Conservation (phyloP, 1,284 basidiomycete genomes). For the Rhodofomes roseus region DNA sequence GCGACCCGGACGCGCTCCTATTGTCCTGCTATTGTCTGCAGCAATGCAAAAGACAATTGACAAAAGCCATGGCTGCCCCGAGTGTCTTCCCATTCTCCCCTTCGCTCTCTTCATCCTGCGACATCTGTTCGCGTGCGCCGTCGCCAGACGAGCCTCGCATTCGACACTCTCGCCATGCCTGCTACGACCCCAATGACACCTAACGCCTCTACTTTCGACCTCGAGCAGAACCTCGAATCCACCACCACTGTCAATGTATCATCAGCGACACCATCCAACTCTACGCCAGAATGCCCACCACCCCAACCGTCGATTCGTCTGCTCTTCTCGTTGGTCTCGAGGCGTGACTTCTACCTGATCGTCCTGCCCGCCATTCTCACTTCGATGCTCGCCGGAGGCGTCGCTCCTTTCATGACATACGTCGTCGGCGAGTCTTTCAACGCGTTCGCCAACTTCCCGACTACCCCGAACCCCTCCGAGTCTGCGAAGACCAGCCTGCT, state of each 20-base stretch:
- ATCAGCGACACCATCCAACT: conserved; percentile 13
- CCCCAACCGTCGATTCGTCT: conserved; percentile 50
- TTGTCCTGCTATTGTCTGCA: conserved; percentile 10
- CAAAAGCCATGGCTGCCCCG: conserved; percentile 28
- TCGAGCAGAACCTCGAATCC: conserved; percentile 22
- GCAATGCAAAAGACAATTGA: conserved; percentile 21
- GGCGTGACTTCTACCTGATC: conserved; percentile 51
- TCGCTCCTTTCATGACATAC: conserved; percentile 92
- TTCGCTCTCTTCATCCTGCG: conserved; percentile 18
- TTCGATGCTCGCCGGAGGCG: conserved; percentile 68
- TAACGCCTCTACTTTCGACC: conserved; percentile 23
- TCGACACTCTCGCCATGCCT: conserved; percentile 29
- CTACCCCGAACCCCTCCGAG: conserved; percentile 41
- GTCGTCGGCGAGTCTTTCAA: conserved; percentile 87
- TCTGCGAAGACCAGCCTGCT: conserved; percentile 53
- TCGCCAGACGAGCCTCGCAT: conserved; percentile 31
- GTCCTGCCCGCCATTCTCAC: conserved; percentile 71
- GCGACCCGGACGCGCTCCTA: neutral
- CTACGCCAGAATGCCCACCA: conserved; percentile 28
- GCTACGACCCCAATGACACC: conserved; percentile 26
- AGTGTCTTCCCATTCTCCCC: conserved; percentile 13
- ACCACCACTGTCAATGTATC: conserved; percentile 19
- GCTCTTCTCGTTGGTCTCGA: conserved; percentile 64
- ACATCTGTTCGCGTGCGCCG: conserved; percentile 27
- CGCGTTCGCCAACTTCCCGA: conserved; percentile 63